A percentile compares a stretch with the other conserved stretches of the same genome.
Conservation (phyloP, 2,329 filamentous ascomycete species). For the Pestalotiopsis sp. region DNA sequence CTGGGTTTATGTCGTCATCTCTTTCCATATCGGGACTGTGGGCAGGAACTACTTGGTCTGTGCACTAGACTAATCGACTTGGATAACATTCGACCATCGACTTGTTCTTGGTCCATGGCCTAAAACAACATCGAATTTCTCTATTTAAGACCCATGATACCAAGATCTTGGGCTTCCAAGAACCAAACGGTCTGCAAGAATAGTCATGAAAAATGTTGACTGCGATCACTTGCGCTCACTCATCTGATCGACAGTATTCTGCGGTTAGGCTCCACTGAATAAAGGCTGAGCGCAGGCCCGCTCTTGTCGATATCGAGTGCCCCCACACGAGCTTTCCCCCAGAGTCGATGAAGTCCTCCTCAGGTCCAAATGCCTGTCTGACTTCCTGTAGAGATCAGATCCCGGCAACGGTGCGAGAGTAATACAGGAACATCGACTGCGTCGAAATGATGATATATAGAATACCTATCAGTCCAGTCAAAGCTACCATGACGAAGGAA, state of each 20-base stretch:
- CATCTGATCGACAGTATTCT: no score
- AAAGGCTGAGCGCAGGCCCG: not conserved
- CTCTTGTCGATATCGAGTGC: not conserved
- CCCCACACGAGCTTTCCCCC: not conserved
- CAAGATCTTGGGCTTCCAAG: not conserved
- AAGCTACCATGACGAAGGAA: no score
- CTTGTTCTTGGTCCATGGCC: not conserved
- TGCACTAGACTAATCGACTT: not conserved
- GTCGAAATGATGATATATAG: no score
- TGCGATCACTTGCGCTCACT: no score
- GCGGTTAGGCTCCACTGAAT: not conserved
- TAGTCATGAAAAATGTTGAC: no score
- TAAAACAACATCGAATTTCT: not conserved
- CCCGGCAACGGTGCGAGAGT: no score
- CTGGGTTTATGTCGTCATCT: conserved; percentile 5
- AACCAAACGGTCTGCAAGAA: no score
- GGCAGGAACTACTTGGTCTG: not conserved
- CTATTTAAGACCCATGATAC: not conserved
- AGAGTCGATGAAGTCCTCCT: not conserved
- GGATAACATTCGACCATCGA: not conserved
- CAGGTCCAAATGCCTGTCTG: not conserved
- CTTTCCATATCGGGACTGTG: conserved; percentile 1
- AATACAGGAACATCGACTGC: no score
- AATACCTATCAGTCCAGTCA: no score
- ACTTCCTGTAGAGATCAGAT: no score